Evolutionary conservation across 2,329 filamentous ascomycete genomes (phyloP), one percentile per base, ranked within the genome.

Genomic region (Sarocladium brachiariae): DNA sequence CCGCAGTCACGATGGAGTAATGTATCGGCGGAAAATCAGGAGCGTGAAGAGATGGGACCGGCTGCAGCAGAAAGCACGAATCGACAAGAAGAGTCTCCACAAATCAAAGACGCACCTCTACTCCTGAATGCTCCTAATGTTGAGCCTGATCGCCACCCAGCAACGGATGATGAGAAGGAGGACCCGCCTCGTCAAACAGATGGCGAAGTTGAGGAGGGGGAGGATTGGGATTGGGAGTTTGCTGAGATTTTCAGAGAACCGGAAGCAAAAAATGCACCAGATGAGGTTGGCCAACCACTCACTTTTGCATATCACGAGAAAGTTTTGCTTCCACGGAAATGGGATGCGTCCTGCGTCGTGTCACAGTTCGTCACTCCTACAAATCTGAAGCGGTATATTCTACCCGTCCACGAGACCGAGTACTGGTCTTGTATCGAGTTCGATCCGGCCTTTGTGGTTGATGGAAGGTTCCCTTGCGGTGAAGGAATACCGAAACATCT

Each of bases 251-350:
- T 75, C 50, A 59, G 63, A 9, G 68, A 71, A 35, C 54, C 61
- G 30, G 53, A 58, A 8, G 51, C 61, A 4, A 55, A 54, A 10
- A 67, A 69, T 51, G 63, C 65, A 6, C 69, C 70, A n/a, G 73
- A 76, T 33, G 68, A 71, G n/a, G 69, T 75, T 50, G 71, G 70
- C 11, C 73, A 69, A 52, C 73, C 73, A 18, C 61, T 77, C 1
- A 65, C 71, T 3, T 55, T 59, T 14, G 60, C 63, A 16, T 76
- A 72, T 52, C 69, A 64, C 34, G 71, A 74, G 18, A 67, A 71
- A 14, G 66, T 73, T 7, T 69, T 75, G 27, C 69, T 75, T 34
- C 70, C 74, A 23, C 69, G 68, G 16, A 65, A 70, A 4, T 71
- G 69, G 58, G 65, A 72, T 54, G 66, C 71, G 11, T 65, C 64